Percentiles rank a stretch among this genome's conserved stretches.
Conservation (phyloP, 768 basidiomycete species). For the Podaxis sp. region DNA sequence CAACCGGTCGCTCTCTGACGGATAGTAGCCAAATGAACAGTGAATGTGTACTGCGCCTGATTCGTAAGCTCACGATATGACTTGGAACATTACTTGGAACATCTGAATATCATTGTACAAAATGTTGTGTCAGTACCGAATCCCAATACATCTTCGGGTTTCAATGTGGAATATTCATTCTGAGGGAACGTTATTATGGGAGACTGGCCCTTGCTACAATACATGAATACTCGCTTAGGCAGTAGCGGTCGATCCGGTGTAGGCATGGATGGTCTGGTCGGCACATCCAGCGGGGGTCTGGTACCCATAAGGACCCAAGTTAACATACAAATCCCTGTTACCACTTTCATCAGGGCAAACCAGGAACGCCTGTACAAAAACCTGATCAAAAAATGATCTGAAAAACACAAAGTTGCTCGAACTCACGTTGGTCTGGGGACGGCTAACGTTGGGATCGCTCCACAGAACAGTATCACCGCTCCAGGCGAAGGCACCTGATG, state of each 20-base stretch:
- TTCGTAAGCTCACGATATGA: background rate
- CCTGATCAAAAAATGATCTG: slow-evolving; percentile 2
- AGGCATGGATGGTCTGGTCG: slow-evolving; percentile 61
- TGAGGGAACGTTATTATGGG: background rate
- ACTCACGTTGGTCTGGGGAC: slow-evolving; percentile 54
- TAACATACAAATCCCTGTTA: slow-evolving; percentile 46
- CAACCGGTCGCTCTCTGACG: too few species aligned
- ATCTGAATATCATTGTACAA: background rate
- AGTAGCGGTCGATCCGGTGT: slow-evolving; percentile 54
- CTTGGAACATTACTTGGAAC: background rate
- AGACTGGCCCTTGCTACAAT: background rate
- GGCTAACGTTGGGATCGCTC: slow-evolving; percentile 46
- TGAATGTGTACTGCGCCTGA: too few species aligned
- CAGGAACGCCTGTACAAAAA: slow-evolving; percentile 46
- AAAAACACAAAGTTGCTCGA: background rate
- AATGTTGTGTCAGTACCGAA: background rate
- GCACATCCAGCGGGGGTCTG: slow-evolving; percentile 59
- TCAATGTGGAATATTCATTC: background rate
- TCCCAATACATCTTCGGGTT: background rate
- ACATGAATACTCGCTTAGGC: slow-evolving; percentile 16
- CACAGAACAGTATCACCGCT: slow-evolving; percentile 62
- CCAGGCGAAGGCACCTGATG: slow-evolving; percentile 51
- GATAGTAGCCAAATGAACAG: too few species aligned
- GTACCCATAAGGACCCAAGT: slow-evolving; percentile 55
- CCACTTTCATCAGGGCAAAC: slow-evolving; percentile 50